phyloP scores from a whole-genome alignment of 2,329 filamentous ascomycete species.

The Periconia digitata region DNA sequence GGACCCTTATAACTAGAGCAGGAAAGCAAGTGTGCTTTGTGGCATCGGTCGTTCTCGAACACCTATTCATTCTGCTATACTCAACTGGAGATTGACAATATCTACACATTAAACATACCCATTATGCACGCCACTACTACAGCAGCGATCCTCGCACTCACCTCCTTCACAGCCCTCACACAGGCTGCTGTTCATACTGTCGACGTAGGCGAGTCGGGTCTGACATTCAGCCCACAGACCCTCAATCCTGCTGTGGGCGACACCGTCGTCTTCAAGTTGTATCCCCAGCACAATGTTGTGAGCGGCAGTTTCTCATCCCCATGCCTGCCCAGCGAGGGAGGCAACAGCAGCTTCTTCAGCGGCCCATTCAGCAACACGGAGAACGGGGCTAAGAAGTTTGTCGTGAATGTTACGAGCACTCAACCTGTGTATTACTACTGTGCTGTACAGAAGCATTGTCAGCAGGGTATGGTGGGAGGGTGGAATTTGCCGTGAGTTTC shows the following conservation, averaged over 20 bases:
- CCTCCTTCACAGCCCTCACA: not conserved
- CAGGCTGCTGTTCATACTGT: constrained; percentile 3
- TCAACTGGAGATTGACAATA: no score
- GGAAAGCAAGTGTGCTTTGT: no score
- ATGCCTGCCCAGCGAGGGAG: constrained; percentile 2
- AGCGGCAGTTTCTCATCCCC: constrained; percentile 3
- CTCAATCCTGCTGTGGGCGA: constrained; percentile 6
- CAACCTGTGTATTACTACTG: constrained; percentile 30
- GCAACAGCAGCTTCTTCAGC: constrained; percentile 20
- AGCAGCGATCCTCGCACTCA: not conserved
- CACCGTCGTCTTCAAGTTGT: constrained; percentile 10
- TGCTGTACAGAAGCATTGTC: constrained; percentile 21
- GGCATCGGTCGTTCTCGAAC: no score
- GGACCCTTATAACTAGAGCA: not conserved
- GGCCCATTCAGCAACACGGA: constrained; percentile 21
- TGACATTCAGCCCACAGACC: constrained; percentile 5
- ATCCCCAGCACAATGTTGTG: constrained; percentile 8
- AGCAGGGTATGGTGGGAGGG: constrained; percentile 25
- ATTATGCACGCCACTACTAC: not conserved
- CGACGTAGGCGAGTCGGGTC: constrained; percentile 7
- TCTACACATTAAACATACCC: not conserved
- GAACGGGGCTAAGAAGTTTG: constrained; percentile 23
- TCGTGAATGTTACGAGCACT: constrained; percentile 22
- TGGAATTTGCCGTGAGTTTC: constrained; percentile 19
- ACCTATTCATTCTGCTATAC: no score